Percentiles rank a stretch among this genome's conserved stretches.
Conservation (phyloP, 176 grass and related monocot species). For the barley (Hordeum vulgare) region MorexV3_pseudomolecules_assembly NC_058520.1:541218262-541218761, state of each 20-base stretch:
- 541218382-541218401: background rate
- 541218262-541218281: background rate
- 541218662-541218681: slow-evolving; percentile 26
- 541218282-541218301: slow-evolving; percentile 39
- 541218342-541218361: slow-evolving; percentile 7
- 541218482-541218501: background rate
- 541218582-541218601: background rate
- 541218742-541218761: background rate
- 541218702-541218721: background rate
- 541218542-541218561: background rate
- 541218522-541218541: slow-evolving; percentile 19
- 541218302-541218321: slow-evolving; percentile 63
- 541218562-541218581: background rate
- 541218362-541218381: background rate
- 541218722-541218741: background rate
- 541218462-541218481: slow-evolving; percentile 30
- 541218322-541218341: slow-evolving; percentile 54
- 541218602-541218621: slow-evolving; percentile 6
- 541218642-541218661: slow-evolving; percentile 17
- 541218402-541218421: slow-evolving; percentile 3
- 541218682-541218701: slow-evolving; percentile 11
- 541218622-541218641: slow-evolving; percentile 28
- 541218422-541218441: slow-evolving; percentile 35
- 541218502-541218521: background rate
- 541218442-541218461: slow-evolving; percentile 20